A percentile compares a stretch with the other conserved stretches of the same genome.
Evolutionary conservation across 2,329 filamentous ascomycete genomes (phyloP).

Genomic region (Orbilia blumenaviensis): DNA sequence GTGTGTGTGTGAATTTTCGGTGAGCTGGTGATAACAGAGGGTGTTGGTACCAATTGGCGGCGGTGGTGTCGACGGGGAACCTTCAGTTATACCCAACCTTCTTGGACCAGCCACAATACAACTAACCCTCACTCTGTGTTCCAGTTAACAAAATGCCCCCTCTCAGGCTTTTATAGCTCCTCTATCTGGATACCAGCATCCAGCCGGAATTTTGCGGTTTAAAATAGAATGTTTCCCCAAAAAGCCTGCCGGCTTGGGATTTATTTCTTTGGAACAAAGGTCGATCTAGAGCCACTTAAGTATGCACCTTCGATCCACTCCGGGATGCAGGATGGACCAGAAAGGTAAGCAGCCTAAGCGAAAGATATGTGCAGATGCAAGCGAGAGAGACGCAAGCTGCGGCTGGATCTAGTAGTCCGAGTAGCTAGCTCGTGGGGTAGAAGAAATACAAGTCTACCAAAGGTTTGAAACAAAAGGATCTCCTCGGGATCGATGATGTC

Average conservation of each 20-base stretch:
- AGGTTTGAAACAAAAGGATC: background rate
- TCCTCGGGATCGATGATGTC: background rate
- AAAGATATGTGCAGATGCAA: conserved; percentile 25
- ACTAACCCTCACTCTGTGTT: background rate
- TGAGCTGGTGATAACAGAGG: background rate
- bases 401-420: background rate
- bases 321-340: background rate
- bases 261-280: background rate
- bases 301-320: background rate
- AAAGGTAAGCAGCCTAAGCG: conserved; percentile 12
- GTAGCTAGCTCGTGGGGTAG: background rate
- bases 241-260: background rate
- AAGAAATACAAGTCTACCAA: conserved; percentile 12
- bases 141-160: background rate
- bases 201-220: background rate
- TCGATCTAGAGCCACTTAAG: background rate
- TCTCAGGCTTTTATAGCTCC: background rate
- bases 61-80: conserved; percentile 13
- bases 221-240: background rate
- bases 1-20: background rate
- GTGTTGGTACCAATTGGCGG: conserved; percentile 34
- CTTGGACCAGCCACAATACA: background rate
- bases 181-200: conserved; percentile 5
- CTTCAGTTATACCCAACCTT: conserved; percentile 2
- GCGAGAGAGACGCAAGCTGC: conserved; percentile 25